Evolutionary conservation across 441 rosid genomes (phyloP), one percentile per base, ranked within the genome.

Genomic region (Adansonia grandidieri): DNA sequence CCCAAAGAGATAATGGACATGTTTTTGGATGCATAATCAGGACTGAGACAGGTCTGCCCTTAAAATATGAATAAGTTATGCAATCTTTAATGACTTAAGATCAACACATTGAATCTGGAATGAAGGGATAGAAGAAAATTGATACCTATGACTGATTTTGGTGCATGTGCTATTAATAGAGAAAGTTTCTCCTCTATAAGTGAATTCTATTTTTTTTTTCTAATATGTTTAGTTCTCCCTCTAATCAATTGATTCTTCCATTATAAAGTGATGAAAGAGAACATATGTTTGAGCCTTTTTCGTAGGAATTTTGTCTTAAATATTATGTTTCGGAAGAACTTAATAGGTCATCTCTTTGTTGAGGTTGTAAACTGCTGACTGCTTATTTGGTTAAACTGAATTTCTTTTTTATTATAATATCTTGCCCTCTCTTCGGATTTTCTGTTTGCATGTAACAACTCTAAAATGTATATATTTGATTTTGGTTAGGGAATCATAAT

Each of bases 401-500:
- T 40, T 44, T 44, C 3, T 47, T 1, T 45, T 22, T 68, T 47
- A 20, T 69, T 69, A 22, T 19, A 9, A 10, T 11, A 48, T 2
- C 40, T 11, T 47, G 40, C 73, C 48, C 48, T 48, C n/a, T 11
- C 11, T 47, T 48, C 10, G n/a, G 73, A 69, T 20, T 47, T 69
- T 10, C 42, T 0, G 57, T 48, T n/a, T 47, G 9, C 4, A 5
- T 28, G 2, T 62, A 24, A 62, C 44, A 48, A 69, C 11, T 2
- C 15, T 10, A n/a, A 28, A 32, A 51, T 24, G 13, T 37, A 6
- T 63, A 5, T 14, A 24, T 40, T 58, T 42, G 64, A 45, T 53
- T 63, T 77, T 69, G 73, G 40, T 78, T 65, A 90, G 93, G 93
- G 74, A 86, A 85, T 86, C 88, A 85, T 77, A 87, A 84, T 80